Evolutionary conservation across 2,329 filamentous ascomycete species (phyloP), one percentile per base, ranked within the genome.

Genomic region (Cercospora nicotianae): DNA sequence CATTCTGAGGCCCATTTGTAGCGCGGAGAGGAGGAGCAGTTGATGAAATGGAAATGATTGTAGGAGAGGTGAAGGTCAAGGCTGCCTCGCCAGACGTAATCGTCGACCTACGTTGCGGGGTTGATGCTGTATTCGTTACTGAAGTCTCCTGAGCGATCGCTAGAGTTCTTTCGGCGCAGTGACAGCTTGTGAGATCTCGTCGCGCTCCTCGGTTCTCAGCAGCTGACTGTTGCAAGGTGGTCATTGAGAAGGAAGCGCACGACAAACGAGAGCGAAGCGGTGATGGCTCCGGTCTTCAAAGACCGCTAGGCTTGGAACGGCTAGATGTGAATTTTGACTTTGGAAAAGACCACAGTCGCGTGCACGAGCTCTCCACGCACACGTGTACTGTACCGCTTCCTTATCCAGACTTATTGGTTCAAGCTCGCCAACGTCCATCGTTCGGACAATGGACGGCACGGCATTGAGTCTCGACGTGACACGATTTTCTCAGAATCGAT

Each of bases 1-100:
- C 89, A 91, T 68, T 74, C 79, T 82, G 70, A 85, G 81, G 73
- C 84, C 85, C 84, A 86, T 87, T 42, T 18, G 23, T 16, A 31
- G 9, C 13, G 28, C 20, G 30, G 5, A 16, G 23, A 31, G 39
- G 45, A 64, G 53, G 23, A n/a, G 16, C 10, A 31, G 5, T 23
- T n/a, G 30, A n/a, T 28, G 30, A 53, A 26, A 53, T 53, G 62
- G 13, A n/a, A 30, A 20, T 58, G 51, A 12, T 28, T 39, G 62
- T 28, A 26, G 62, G 20, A 51, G 31, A 64, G 26, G 26, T 31
- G 60, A 18, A 53, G 58, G 20, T 58, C n/a, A 26, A 42, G 62
- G 31, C 62, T 26, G 31, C 18, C 18, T n/a, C 12, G 23, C 42
- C 31, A 31, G 48, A 64, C 62, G 62, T 64, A 57, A 30, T 64